These are phyloP conservation scores for Mycena metata DNA, from an alignment of 768 basidiomycete species.

Conservation along the genomic window DNA sequence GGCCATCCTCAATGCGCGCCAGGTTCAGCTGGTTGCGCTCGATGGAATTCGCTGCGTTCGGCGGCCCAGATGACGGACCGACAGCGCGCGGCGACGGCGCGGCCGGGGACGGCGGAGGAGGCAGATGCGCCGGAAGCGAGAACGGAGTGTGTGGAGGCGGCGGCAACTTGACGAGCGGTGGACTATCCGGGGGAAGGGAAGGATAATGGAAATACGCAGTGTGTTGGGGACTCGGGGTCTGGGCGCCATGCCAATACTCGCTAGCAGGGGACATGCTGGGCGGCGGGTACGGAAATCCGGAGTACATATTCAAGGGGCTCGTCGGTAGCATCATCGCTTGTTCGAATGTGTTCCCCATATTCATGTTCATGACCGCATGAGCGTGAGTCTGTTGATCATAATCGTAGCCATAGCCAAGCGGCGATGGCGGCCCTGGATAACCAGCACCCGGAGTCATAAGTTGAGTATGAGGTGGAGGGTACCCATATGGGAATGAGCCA, in stretches of 20 bases:
- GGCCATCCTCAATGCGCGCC: slow-evolving; percentile 78
- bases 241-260: slow-evolving; percentile 37
- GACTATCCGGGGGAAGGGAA: slow-evolving; percentile 31
- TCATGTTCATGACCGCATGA: slow-evolving; percentile 23
- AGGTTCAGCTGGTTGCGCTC: slow-evolving; percentile 76
- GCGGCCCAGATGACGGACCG: slow-evolving; percentile 6
- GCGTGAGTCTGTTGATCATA: slow-evolving; percentile 35
- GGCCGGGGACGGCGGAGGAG: slow-evolving; percentile 15
- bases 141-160: slow-evolving; percentile 21
- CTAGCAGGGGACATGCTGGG: slow-evolving; percentile 3
- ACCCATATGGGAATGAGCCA: slow-evolving; percentile 24
- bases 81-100: slow-evolving; percentile 6
- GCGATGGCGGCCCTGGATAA: slow-evolving; percentile 25
- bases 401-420: slow-evolving; percentile 35
- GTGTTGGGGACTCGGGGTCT: slow-evolving; percentile 25
- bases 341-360: slow-evolving; percentile 43
- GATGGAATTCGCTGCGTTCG: slow-evolving; percentile 23
- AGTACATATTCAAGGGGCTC: slow-evolving; percentile 14
- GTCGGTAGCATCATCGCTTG: slow-evolving; percentile 42
- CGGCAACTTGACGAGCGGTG: slow-evolving; percentile 26
- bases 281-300: slow-evolving; percentile 23
- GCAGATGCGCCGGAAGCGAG: slow-evolving; percentile 10
- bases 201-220: slow-evolving; percentile 34
- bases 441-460: slow-evolving; percentile 8
- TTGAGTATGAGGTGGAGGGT: slow-evolving; percentile 21